Percentiles rank a stretch among this genome's conserved stretches.
Conservation (phyloP, 2,329 filamentous ascomycete species). For the Ophiocordyceps australis region DNA sequence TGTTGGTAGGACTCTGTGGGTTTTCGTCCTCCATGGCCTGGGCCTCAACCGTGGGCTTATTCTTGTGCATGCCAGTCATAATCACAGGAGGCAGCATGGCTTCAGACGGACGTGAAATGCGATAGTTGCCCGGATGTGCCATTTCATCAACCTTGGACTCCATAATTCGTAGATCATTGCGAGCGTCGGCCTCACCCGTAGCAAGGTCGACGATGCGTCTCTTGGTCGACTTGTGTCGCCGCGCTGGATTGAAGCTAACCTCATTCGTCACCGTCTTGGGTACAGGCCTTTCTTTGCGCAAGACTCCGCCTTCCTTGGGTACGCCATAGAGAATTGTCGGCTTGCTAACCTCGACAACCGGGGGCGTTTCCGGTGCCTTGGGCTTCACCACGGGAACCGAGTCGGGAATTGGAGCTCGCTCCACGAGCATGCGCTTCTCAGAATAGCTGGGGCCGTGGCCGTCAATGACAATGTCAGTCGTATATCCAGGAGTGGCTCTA, state of each 20-base stretch:
- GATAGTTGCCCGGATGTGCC: constrained; percentile 18
- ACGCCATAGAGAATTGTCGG: constrained; percentile 38
- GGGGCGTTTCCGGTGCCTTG: constrained; percentile 39
- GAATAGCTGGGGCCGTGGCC: constrained; percentile 65
- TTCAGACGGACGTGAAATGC: constrained; percentile 23
- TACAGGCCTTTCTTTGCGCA: constrained; percentile 40
- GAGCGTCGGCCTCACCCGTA: constrained; percentile 23
- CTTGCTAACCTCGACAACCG: constrained; percentile 50
- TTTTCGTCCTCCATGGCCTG: background rate
- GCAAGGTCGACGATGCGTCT: constrained; percentile 47
- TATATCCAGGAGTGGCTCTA: constrained; percentile 73
- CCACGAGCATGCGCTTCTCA: constrained; percentile 70
- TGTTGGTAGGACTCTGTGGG: background rate
- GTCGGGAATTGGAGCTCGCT: constrained; percentile 59
- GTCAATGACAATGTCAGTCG: constrained; percentile 81
- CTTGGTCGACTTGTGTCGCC: constrained; percentile 41
- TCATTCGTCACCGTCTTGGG: constrained; percentile 38
- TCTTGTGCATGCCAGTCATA: constrained; percentile 14
- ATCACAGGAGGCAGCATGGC: constrained; percentile 12
- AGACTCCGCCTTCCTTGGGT: constrained; percentile 27
- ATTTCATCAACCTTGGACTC: constrained; percentile 6
- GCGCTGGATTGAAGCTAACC: constrained; percentile 36
- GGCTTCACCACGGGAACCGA: constrained; percentile 65
- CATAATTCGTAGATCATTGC: constrained; percentile 11
- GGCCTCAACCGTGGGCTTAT: constrained; percentile 2